Percentiles rank a stretch among this genome's conserved stretches.
Conservation (phyloP, 2,329 filamentous ascomycete genomes). For the Phialophora macrospora region DNA sequence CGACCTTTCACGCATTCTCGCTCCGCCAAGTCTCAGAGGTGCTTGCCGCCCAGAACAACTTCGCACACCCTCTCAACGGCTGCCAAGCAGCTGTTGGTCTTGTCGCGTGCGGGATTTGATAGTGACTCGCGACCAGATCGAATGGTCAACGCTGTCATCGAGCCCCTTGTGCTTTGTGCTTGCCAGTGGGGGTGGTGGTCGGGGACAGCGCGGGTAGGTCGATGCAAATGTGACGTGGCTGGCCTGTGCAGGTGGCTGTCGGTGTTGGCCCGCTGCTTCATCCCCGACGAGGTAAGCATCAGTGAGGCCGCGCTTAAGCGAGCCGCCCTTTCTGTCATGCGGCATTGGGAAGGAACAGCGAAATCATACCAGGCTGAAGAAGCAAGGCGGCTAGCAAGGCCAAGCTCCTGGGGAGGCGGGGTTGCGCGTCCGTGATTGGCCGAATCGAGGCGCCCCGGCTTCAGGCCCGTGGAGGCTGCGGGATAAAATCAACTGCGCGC, state of each 20-base stretch:
- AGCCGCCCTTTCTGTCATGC: not conserved
- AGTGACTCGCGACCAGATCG: not conserved
- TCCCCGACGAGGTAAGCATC: not conserved
- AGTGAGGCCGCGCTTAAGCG: not conserved
- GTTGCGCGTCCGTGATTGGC: not conserved
- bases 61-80: not conserved
- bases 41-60: not conserved
- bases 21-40: not conserved
- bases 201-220: not conserved
- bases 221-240: not conserved
- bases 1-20: not conserved
- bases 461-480: not conserved
- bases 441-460: no score
- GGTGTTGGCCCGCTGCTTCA: not conserved
- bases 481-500: not conserved
- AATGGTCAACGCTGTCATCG: not conserved
- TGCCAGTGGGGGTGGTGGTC: not conserved
- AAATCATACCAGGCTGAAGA: slow-evolving; percentile 1
- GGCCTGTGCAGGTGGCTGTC: not conserved
- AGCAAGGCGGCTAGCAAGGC: not conserved
- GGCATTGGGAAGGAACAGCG: not conserved
- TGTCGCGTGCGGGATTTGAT: not conserved
- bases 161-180: not conserved
- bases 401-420: not conserved
- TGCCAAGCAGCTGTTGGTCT: not conserved